These are phyloP conservation scores for Halophytophthora batemanensis DNA, from an alignment of 352 stramenopile genomes.

Conservation along the genomic window DNA sequence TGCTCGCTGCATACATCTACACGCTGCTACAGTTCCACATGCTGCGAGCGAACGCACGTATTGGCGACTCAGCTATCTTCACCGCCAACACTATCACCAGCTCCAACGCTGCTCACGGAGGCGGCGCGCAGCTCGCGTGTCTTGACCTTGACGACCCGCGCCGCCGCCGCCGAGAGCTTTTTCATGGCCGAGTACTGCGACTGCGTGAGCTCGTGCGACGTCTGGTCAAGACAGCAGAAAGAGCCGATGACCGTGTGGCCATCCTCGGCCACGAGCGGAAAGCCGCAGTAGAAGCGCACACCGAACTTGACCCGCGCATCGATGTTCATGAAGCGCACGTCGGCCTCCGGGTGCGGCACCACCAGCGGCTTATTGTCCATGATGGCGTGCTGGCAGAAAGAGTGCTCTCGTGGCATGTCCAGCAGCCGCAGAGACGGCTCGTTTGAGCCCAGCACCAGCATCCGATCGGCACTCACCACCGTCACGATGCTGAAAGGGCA, in stretches of 20 bases:
- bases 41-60: too few relatives aligned
- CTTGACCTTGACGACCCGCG: constrained; percentile 32
- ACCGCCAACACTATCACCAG: too few relatives aligned
- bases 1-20: too few relatives aligned
- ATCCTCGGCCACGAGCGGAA: constrained; percentile 44
- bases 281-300: constrained; percentile 66
- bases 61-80: too few relatives aligned
- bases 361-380: constrained; percentile 59
- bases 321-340: constrained; percentile 66
- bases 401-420: constrained; percentile 41
- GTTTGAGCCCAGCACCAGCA: constrained; percentile 36
- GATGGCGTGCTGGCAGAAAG: constrained; percentile 64
- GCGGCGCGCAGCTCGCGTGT: background rate
- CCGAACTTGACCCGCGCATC: constrained; percentile 24
- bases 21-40: too few relatives aligned
- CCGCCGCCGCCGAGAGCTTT: constrained; percentile 44
- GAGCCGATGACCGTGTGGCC: constrained; percentile 50
- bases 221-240: constrained; percentile 54
- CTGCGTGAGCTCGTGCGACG: constrained; percentile 41
- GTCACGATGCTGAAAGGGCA: constrained; percentile 61
- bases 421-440: constrained; percentile 19
- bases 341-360: constrained; percentile 46
- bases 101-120: background rate
- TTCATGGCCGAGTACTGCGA: constrained; percentile 53
- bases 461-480: constrained; percentile 41